Percentiles rank a stretch among this genome's conserved stretches.
Conservation (phyloP, 768 basidiomycete genomes). For the Crepidotus variabilis region DNA sequence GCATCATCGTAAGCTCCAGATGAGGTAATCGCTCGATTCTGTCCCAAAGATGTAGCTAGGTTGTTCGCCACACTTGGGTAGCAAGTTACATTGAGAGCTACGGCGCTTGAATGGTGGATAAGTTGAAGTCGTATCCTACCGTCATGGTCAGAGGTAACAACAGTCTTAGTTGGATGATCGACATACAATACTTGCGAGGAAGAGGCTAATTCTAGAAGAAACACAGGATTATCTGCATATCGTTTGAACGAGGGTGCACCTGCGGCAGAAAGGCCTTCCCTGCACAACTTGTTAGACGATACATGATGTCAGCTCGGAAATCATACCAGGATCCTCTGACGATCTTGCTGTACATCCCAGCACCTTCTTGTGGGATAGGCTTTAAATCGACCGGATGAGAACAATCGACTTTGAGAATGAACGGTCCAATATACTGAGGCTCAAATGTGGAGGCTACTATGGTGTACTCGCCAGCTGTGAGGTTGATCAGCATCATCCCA, state of each 20-base stretch:
- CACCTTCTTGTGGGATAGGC: slow-evolving; percentile 79
- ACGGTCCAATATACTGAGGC: slow-evolving; percentile 63
- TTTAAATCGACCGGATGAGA: slow-evolving; percentile 57
- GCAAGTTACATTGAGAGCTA: slow-evolving; percentile 59
- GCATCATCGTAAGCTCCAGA: slow-evolving; percentile 81
- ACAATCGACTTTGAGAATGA: slow-evolving; percentile 61
- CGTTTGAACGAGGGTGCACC: slow-evolving; percentile 65
- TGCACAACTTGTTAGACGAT: slow-evolving; percentile 20
- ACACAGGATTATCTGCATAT: slow-evolving; percentile 70
- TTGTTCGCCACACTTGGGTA: slow-evolving; percentile 31
- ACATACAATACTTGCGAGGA: slow-evolving; percentile 57
- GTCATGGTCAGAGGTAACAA: background rate
- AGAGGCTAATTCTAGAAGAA: slow-evolving; percentile 52
- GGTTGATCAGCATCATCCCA: background rate
- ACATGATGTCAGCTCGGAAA: background rate
- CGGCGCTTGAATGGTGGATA: slow-evolving; percentile 34
- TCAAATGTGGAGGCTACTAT: slow-evolving; percentile 85
- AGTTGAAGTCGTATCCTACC: slow-evolving; percentile 72
- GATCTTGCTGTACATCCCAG: slow-evolving; percentile 80
- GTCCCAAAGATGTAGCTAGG: slow-evolving; percentile 12
- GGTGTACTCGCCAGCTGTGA: slow-evolving; percentile 73
- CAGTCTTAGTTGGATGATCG: background rate
- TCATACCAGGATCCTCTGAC: slow-evolving; percentile 73
- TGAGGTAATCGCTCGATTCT: slow-evolving; percentile 44
- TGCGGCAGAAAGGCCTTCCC: slow-evolving; percentile 56